Conservation (phyloP, 495 filamentous ascomycete species). For the Annulohypoxylon stygium region DNA sequence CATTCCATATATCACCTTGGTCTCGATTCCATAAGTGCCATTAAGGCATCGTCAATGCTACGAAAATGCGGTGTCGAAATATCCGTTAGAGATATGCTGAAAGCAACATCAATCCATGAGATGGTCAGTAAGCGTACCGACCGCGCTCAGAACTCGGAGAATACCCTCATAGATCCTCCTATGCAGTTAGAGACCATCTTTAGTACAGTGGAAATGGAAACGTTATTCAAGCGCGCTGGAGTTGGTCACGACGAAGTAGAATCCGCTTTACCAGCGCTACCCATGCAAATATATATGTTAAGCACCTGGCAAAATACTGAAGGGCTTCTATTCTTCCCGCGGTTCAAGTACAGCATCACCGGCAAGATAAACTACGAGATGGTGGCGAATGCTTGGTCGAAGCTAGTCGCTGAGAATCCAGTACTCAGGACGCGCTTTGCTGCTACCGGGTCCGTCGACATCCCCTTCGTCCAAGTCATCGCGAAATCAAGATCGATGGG, state of each 20-base stretch:
- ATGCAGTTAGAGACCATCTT: conserved; percentile 43
- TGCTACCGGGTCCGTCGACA: conserved; percentile 55
- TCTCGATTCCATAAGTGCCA: conserved; percentile 90
- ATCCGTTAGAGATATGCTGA: conserved; percentile 74
- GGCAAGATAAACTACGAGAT: conserved; percentile 52
- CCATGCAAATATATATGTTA: conserved; percentile 80
- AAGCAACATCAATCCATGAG: conserved; percentile 70
- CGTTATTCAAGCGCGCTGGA: conserved; percentile 45
- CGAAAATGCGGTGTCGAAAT: conserved; percentile 69
- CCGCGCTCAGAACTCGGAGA: not conserved
- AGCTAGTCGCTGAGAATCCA: conserved; percentile 63
- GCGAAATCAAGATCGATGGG: conserved; percentile 44
- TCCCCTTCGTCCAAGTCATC: conserved; percentile 68
- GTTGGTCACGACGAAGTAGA: conserved; percentile 63
- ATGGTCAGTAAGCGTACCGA: conserved; percentile 57
- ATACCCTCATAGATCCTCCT: not conserved
- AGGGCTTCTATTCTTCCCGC: conserved; percentile 71
- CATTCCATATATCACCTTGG: conserved; percentile 86
- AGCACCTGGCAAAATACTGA: conserved; percentile 73
- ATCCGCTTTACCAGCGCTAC: conserved; percentile 69
- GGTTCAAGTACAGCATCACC: conserved; percentile 66
- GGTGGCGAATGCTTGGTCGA: conserved; percentile 67
- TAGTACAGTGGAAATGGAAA: conserved; percentile 48
- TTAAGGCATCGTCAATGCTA: conserved; percentile 76
- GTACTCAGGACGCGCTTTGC: conserved; percentile 75